Evolutionary conservation across 2,329 filamentous ascomycete species (phyloP).

Genomic region (Penicillium nordicum): DNA sequence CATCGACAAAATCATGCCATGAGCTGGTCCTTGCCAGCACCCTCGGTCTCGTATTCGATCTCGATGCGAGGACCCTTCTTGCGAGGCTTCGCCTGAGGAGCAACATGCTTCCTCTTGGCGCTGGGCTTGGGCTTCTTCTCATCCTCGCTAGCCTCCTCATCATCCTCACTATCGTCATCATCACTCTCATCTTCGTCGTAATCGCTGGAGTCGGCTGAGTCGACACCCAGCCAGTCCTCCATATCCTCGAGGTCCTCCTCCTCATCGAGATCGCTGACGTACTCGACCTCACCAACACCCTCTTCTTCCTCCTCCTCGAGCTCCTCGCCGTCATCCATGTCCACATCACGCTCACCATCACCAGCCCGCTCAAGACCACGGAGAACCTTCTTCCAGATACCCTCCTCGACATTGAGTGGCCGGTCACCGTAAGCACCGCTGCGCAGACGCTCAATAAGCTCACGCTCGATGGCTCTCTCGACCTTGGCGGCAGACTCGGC

Average conservation of each 20-base stretch:
- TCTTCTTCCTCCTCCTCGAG: conserved; percentile 71
- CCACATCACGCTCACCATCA: conserved; percentile 76
- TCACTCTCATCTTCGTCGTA: conserved; percentile 52
- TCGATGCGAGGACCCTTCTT: conserved; percentile 65
- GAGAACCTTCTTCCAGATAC: conserved; percentile 96
- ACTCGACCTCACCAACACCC: conserved; percentile 77
- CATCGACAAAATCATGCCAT: conserved; percentile 32
- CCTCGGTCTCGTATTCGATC: conserved; percentile 76
- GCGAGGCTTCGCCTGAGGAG: conserved; percentile 52
- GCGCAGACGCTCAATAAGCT: conserved; percentile 84
- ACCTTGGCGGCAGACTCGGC: conserved; percentile 84
- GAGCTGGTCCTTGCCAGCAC: conserved; percentile 52
- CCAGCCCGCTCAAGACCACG: conserved; percentile 83
- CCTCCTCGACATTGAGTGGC: conserved; percentile 90
- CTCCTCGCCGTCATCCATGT: conserved; percentile 81
- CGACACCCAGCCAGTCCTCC: conserved; percentile 88
- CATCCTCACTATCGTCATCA: conserved; percentile 49
- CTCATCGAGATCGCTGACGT: conserved; percentile 84
- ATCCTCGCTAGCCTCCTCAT: conserved; percentile 41
- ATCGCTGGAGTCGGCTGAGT: conserved; percentile 51
- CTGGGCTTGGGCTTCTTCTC: conserved; percentile 45
- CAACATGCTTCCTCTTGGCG: conserved; percentile 56
- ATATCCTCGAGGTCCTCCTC: conserved; percentile 84
- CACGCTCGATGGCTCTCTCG: conserved; percentile 90
- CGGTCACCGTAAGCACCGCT: conserved; percentile 93